Evolutionary conservation across 1,284 basidiomycete species (phyloP), one percentile per base, ranked within the genome.

Genomic region (Papiliotrema nemorosa): DNA sequence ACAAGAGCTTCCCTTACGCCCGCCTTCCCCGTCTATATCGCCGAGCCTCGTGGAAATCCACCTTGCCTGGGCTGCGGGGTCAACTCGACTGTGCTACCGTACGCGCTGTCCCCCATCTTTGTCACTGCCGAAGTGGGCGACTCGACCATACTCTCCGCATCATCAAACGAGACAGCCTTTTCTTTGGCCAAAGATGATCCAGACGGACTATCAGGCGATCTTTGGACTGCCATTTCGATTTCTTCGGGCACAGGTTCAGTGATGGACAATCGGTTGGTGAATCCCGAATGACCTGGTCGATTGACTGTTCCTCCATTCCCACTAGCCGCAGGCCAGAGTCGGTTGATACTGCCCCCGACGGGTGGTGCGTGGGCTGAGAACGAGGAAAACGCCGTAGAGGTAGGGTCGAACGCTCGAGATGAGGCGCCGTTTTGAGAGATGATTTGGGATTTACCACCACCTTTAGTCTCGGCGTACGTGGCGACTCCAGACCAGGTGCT

Each of bases 401-500:
- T 37, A 16, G 49, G 40, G n/a, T 48, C 49, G 2, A 44, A 49
- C 49, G 12, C 12, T 7, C 9, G 7, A 13, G 36, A 7, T 9
- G 43, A 27, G 37, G 22, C 43, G 21, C 41, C 31, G 33, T 41
- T 37, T 14, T 33, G 40, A 22, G 51, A 54, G 40, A 53, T 46
- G n/a, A 52, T 43, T n/a, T 51, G 49, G 12, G 43, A 35, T 33
- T 39, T 54, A 20, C 33, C 31, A 49, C 42, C 24, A 26, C 43
- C 34, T 47, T 56, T 27, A 40, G 44, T 42, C 44, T 44, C 47
- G 33, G 29, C 31, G 6, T 47, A 55, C 9, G 52, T 47, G 6
- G 58, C 60, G 16, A 59, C 58, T 6, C 57, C 59, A 33, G 62
- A 59, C 60, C 65, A 65, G 7, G 61, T 60, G 29, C 62, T 62